Base-by-base conservation (phyloP, 2,329 filamentous ascomycete species). In the Cadophora sp. region DNA sequence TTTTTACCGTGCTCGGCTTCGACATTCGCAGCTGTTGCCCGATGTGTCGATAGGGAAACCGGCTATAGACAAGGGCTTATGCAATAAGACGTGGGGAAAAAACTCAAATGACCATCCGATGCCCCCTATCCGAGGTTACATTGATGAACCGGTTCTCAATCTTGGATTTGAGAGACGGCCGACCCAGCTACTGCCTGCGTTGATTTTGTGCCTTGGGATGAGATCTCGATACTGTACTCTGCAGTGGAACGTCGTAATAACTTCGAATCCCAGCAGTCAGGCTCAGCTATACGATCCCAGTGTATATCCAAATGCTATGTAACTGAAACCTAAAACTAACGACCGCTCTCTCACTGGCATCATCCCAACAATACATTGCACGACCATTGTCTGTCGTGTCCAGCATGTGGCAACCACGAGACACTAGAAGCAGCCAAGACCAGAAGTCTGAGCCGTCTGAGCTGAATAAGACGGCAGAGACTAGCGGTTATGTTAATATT, bases 51-150 rank as follows among this genome's bases (percentile, higher is more conserved):
- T 8, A 30, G 14, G 43, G 9, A 20, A 45, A 16, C 16, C 58
- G 18, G 22, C 4, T 51, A 62, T 62, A 27, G 48, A 18, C 59
- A 33, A 22, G 59, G 59, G 14, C 4, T 39, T 18, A 50, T 62
- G 59, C 59, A 62, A 62, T 51, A 62, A 24, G 59, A 51, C 18
- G 59, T 59, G 50, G 30, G 53, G 45, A 20, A n/a, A 39, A 20
- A n/a, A 39, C 8, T 24, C n/a, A 47, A 39, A 45, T 14, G 18
- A 18, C 16, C 39, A 16, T 16, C 24, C 8, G 24, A 47, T 27
- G 22, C 27, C 8, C 8, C 41, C 41, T 4, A 33, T 47, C 24
- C 24, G 27, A 18, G 8, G 16, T 33, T 20, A 11, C 7, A 27
- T 27, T 20, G 24, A 7, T 1, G 22, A 20, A 20, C 0, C 9